Evolutionary conservation across 495 filamentous ascomycete genomes (phyloP).

Genomic region (Aspergillus homomorphus): DNA sequence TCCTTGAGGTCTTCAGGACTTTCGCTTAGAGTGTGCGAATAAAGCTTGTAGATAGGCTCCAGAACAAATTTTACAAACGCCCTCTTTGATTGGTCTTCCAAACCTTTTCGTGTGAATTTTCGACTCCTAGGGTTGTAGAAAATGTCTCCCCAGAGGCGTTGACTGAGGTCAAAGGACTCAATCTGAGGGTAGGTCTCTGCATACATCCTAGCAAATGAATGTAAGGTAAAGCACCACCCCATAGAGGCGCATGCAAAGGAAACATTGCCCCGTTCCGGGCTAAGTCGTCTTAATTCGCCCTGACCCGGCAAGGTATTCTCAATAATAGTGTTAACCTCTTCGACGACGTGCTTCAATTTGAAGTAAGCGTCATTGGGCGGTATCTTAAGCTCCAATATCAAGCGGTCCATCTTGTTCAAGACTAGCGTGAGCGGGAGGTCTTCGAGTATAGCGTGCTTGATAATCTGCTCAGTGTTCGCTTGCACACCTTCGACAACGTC

Average conservation of each 20-base stretch:
- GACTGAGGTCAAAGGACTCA: constrained; percentile 73
- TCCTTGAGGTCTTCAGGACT: constrained; percentile 81
- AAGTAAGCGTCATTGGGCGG: constrained; percentile 96
- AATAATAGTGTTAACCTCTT: constrained; percentile 95
- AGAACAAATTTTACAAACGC: constrained; percentile 93
- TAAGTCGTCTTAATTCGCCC: constrained; percentile 76
- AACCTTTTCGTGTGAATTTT: constrained; percentile 82
- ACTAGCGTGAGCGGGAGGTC: constrained; percentile 85
- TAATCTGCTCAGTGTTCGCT: constrained; percentile 92
- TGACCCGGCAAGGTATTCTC: constrained; percentile 81
- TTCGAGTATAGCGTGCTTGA: constrained; percentile 90
- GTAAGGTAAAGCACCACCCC: constrained; percentile 94
- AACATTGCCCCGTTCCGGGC: constrained; percentile 96
- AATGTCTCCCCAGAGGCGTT: constrained; percentile 90
- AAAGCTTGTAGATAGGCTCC: constrained; percentile 97
- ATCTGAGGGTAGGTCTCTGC: constrained; percentile 80
- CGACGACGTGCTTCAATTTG: constrained; percentile 96
- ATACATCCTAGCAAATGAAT: constrained; percentile 95
- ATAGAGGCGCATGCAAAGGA: constrained; percentile 89
- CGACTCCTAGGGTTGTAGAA: constrained; percentile 90
- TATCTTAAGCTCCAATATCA: constrained; percentile 92
- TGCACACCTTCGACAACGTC: constrained; percentile 99
- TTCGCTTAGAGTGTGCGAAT: constrained; percentile 91
- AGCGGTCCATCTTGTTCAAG: constrained; percentile 94
- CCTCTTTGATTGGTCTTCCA: constrained; percentile 76